Evolutionary conservation across 495 filamentous ascomycete genomes (phyloP).

Genomic region (Trichoderma orchidacearum): DNA sequence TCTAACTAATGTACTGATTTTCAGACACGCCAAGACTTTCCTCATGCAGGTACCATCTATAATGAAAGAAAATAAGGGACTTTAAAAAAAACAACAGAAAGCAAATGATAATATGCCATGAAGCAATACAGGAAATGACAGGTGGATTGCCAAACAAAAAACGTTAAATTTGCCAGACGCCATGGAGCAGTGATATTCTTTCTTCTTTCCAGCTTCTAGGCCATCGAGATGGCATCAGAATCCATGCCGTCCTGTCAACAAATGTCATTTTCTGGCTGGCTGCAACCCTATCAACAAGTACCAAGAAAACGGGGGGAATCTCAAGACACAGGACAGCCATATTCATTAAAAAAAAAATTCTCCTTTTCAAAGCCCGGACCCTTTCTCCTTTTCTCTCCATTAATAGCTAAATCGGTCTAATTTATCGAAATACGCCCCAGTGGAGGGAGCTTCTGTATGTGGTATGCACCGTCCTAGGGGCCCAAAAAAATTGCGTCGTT

Average conservation of each 20-base stretch:
- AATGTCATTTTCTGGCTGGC: background rate
- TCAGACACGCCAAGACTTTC: background rate
- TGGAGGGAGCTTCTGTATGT: background rate
- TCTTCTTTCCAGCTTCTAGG: background rate
- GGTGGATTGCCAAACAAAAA: background rate
- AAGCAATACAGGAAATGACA: background rate
- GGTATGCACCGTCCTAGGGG: background rate
- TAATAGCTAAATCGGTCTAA: background rate
- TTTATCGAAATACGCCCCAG: background rate
- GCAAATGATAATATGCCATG: background rate
- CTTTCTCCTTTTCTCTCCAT: background rate
- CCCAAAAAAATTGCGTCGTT: background rate
- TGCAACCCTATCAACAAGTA: slow-evolving; percentile 1
- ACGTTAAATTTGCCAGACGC: background rate
- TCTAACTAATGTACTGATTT: background rate
- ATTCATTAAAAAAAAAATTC: background rate
- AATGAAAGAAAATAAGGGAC: background rate
- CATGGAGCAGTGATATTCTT: background rate
- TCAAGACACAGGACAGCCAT: slow-evolving; percentile 1
- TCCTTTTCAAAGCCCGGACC: background rate
- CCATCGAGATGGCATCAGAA: background rate
- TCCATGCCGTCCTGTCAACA: background rate
- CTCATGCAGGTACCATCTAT: background rate
- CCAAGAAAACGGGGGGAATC: background rate
- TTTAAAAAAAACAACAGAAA: background rate